These are phyloP conservation scores for Aspergillus luchuensis DNA, from an alignment of 2,329 filamentous ascomycete genomes.

Conservation along the genomic window DNA sequence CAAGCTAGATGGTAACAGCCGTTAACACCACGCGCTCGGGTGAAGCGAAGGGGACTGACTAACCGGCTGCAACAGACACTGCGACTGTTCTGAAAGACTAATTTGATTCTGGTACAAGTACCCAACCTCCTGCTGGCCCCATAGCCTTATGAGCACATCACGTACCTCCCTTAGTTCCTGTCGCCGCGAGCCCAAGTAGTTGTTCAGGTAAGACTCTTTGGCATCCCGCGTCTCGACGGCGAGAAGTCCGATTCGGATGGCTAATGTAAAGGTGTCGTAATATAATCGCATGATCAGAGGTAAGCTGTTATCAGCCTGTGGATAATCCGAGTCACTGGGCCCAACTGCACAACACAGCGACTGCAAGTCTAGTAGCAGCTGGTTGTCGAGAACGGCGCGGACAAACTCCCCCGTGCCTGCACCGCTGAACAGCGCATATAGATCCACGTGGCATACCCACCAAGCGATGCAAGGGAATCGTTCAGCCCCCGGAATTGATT, in stretches of 20 bases:
- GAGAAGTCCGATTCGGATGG: conserved; percentile 48
- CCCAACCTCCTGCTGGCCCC: conserved; percentile 40
- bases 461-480: conserved; percentile 56
- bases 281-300: conserved; percentile 49
- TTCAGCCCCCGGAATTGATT: conserved; percentile 48
- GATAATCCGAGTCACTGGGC: conserved; percentile 36
- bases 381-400: conserved; percentile 49
- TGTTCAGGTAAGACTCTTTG: conserved; percentile 27
- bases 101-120: conserved; percentile 41
- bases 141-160: conserved; percentile 40
- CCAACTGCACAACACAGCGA: conserved; percentile 42
- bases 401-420: conserved; percentile 55
- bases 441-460: conserved; percentile 57
- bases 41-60: conserved; percentile 16
- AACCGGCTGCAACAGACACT: conserved; percentile 49
- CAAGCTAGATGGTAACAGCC: conserved; percentile 12
- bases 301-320: conserved; percentile 42
- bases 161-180: conserved; percentile 41
- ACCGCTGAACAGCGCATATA: conserved; percentile 58
- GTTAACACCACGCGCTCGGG: conserved; percentile 13
- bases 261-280: conserved; percentile 48
- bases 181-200: conserved; percentile 29
- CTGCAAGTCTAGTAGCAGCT: conserved; percentile 49
- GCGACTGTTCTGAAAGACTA: conserved; percentile 38
- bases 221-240: conserved; percentile 45